These are phyloP conservation scores for Solanum boliviense DNA, from an alignment of 257 asterid species.

Conservation along the genomic window DNA sequence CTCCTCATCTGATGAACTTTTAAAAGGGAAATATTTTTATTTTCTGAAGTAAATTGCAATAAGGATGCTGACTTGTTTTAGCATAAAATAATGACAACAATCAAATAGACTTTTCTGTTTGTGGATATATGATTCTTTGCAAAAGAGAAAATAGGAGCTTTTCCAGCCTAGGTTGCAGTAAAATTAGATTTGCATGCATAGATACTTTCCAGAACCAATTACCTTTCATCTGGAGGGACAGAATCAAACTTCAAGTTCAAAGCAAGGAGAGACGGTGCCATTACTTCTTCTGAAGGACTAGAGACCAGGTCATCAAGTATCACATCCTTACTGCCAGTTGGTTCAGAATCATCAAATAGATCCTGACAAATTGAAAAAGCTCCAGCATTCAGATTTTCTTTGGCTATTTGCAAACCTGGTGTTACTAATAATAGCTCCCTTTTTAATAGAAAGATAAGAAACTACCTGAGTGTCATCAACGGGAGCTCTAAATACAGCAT, in stretches of 20 bases:
- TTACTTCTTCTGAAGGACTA: constrained; percentile 39
- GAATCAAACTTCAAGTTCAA: constrained; percentile 76
- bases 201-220: not conserved
- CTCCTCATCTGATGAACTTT: constrained; percentile 82
- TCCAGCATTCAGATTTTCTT: constrained; percentile 6
- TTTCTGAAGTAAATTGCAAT: not conserved
- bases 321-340: constrained; percentile 23
- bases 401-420: not conserved
- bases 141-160: not conserved
- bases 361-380: constrained; percentile 34
- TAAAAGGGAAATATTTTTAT: constrained; percentile 2
- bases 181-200: not conserved
- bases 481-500: constrained; percentile 53
- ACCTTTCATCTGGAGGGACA: constrained; percentile 60
- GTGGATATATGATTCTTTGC: not conserved
- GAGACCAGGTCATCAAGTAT: constrained; percentile 20
- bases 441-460: constrained; percentile 1
- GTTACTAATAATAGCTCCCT: not conserved
- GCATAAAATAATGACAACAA: not conserved
- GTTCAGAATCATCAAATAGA: constrained; percentile 54
- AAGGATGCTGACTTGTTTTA: not conserved
- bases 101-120: not conserved
- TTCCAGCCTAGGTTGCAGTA: not conserved
- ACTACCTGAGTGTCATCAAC: constrained; percentile 61
- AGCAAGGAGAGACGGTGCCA: constrained; percentile 56